Conservation (phyloP, 169 alveolate species). For the Theileria annulata region DNA sequence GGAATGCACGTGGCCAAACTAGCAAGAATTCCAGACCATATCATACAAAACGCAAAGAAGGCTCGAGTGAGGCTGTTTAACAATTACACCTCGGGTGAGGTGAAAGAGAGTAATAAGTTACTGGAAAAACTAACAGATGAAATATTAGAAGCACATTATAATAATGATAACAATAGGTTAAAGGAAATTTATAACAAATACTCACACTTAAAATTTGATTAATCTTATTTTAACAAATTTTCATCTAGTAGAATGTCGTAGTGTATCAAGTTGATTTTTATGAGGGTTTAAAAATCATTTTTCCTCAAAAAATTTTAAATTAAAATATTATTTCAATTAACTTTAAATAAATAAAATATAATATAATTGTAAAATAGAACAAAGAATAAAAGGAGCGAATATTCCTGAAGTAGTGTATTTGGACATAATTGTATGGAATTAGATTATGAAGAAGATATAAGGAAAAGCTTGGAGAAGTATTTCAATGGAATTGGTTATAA, state of each 20-base stretch:
- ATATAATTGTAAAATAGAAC: not conserved
- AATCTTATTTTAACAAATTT: constrained; percentile 7
- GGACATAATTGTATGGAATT: constrained; percentile 8
- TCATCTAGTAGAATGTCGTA: no score
- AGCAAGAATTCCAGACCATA: constrained; percentile 89
- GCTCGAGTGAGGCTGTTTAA: constrained; percentile 15
- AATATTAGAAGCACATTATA: constrained; percentile 9
- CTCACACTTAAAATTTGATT: not conserved
- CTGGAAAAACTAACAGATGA: not conserved
- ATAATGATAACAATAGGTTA: not conserved
- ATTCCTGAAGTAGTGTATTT: not conserved
- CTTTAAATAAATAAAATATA: not conserved
- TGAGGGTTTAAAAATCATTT: no score
- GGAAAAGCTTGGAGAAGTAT: not conserved
- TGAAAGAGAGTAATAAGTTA: not conserved
- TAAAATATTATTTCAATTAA: not conserved
- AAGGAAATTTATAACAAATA: constrained; percentile 16
- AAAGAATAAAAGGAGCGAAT: not conserved
- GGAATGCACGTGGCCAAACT: constrained; percentile 96
- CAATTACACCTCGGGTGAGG: not conserved
- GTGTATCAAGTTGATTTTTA: not conserved
- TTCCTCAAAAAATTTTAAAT: no score
- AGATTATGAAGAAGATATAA: constrained; percentile 18
- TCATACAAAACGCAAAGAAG: constrained; percentile 37
- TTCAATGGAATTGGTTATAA: constrained; percentile 20